Percentiles rank a stretch among this genome's conserved stretches.
These are phyloP conservation scores for Candida piceae DNA, from an alignment of 805 yeast genomes.

Conservation along the genomic window DNA sequence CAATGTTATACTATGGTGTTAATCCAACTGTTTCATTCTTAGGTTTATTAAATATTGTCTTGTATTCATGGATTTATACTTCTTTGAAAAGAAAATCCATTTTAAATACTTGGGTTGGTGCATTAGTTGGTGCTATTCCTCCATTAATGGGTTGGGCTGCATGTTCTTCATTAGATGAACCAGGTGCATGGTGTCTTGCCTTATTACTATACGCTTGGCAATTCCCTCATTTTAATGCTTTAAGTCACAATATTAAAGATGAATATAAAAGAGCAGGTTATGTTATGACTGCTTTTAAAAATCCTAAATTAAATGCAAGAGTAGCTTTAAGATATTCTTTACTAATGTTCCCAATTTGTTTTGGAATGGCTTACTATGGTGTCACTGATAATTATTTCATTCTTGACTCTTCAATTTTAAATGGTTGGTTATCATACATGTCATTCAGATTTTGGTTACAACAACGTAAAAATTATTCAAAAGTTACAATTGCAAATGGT, in stretches of 20 bases:
- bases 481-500: constrained; percentile 27
- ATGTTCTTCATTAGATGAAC: constrained; percentile 70
- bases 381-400: constrained; percentile 80
- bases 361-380: constrained; percentile 70
- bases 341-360: constrained; percentile 91
- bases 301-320: constrained; percentile 87
- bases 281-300: constrained; percentile 93
- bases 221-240: constrained; percentile 93
- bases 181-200: constrained; percentile 95
- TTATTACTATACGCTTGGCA: constrained; percentile 94
- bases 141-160: constrained; percentile 99
- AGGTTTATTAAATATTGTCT: constrained; percentile 74
- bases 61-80: constrained; percentile 90
- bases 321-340: constrained; percentile 87
- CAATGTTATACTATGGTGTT: constrained; percentile 71
- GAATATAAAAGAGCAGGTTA: constrained; percentile 93
- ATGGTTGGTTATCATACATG: constrained; percentile 80
- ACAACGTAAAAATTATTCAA: constrained; percentile 56
- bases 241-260: constrained; percentile 80
- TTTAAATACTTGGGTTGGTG: constrained; percentile 96
- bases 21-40: constrained; percentile 77
- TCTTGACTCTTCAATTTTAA: constrained; percentile 75
- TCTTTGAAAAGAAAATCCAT: constrained; percentile 82
- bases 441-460: constrained; percentile 84
- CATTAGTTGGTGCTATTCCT: constrained; percentile 97